Base-by-base conservation (phyloP, 768 basidiomycete species). In the Dentipellis sp. region DNA sequence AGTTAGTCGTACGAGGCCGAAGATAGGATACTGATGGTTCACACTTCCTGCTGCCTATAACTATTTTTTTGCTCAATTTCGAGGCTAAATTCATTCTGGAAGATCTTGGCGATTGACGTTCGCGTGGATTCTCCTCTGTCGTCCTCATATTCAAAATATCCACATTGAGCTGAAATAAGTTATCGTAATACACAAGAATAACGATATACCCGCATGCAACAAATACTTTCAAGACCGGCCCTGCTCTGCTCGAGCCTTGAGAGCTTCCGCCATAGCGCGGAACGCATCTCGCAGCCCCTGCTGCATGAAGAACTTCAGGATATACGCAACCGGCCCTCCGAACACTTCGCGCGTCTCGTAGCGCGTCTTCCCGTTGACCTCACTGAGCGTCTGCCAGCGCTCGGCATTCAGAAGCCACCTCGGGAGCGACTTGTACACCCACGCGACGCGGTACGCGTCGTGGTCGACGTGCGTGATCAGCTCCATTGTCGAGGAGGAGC, bases 341-440 rank as follows among this genome's bases (percentile, higher is more conserved):
- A 86, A 88, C 29, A 80, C 81, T 63, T 84, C 83, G 9, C 75
- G 67, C 5, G 78, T 80, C 67, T 88, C 84, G 59, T 89, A 89
- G 50, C 73, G 75, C 29, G 84, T 86, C 61, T 78, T 76, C 38
- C 76, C 80, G 9, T 75, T 71, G 34, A 71, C 77, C 45, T 65
- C 69, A 29, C 65, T 66, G 53, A 89, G 65, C 56, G 71, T 72
- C 67, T 89, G 86, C 85, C 84, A 88, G 14, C 87, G 75, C 57
- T 81, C 78, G 2, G 78, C 69, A 29, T 59, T 56, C 29, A 88
- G 60, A n/a, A 84, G 57, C 75, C 78, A 82, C 0, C 57, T 39
- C 1, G 81, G 78, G 34, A 71, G 59, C 0, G 66, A 66, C 19
- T 68, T 59, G 35, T 72, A 72, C 36, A 67, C 62, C 87, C 87